phyloP scores from a whole-genome alignment of 1,284 basidiomycete species.

The Xerocomus nothofagi region DNA sequence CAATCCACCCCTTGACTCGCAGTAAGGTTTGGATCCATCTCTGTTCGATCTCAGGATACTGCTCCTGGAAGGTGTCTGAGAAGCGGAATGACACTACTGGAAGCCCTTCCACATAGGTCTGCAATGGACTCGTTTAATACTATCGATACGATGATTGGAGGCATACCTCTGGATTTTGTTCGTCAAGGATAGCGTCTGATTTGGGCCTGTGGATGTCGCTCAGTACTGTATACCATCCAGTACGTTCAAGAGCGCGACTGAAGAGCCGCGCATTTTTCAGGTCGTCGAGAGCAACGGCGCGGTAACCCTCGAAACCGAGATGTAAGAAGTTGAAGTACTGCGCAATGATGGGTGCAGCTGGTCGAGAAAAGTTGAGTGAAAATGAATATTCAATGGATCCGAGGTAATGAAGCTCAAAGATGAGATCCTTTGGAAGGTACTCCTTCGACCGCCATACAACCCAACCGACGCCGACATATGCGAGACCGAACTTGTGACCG shows the following conservation, averaged over 20 bases:
- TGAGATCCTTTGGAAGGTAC: slow-evolving; percentile 82
- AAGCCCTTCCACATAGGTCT: slow-evolving; percentile 76
- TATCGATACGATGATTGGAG: slow-evolving; percentile 10
- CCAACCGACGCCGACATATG: slow-evolving; percentile 89
- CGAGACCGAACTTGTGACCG: slow-evolving; percentile 88
- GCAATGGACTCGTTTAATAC: background rate
- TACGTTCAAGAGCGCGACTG: slow-evolving; percentile 82
- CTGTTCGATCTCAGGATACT: slow-evolving; percentile 79
- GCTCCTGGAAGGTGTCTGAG: slow-evolving; percentile 70
- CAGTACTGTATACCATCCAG: slow-evolving; percentile 73
- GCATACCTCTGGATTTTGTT: slow-evolving; percentile 56
- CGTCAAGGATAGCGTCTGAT: slow-evolving; percentile 38
- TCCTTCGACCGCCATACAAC: slow-evolving; percentile 79
- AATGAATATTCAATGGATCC: slow-evolving; percentile 70
- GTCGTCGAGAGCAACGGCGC: slow-evolving; percentile 71
- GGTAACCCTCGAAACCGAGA: slow-evolving; percentile 83
- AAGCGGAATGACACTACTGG: slow-evolving; percentile 94
- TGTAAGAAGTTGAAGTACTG: slow-evolving; percentile 93
- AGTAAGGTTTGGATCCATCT: slow-evolving; percentile 86
- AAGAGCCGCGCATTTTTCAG: slow-evolving; percentile 84
- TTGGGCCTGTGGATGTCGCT: slow-evolving; percentile 66
- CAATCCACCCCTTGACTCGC: slow-evolving; percentile 81
- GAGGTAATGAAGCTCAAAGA: slow-evolving; percentile 91
- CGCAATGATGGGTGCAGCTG: slow-evolving; percentile 86
- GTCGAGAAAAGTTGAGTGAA: slow-evolving; percentile 94